Base-by-base conservation (phyloP, 2,329 filamentous ascomycete genomes). In the Gyromitra esculenta region DNA sequence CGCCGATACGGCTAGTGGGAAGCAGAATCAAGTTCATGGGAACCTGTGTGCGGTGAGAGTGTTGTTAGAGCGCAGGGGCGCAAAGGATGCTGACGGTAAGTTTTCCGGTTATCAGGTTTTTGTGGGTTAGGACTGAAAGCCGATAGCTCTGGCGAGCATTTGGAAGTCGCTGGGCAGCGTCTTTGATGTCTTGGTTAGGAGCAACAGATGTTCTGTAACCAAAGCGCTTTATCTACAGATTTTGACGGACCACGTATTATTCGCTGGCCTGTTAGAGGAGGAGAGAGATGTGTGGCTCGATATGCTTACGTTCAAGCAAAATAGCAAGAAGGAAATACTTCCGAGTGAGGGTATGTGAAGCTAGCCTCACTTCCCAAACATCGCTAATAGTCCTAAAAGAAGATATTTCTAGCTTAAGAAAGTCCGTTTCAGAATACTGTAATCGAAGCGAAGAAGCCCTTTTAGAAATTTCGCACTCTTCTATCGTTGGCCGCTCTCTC, bases 1-100 rank as follows among this genome's bases (percentile, higher is more conserved):
- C 8, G 78, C 77, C 2, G 56, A 79, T 8, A 74, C 74, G 79
- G 82, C 1, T 5, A 81, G 82, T 0, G 78, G 77, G 0, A 81
- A 81, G 6, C 84, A 86, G 56, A 91, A 91, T 77, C 83, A 84
- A 39, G 81, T 89, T 0, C 90, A 92, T 78, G 90, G 90, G 0
- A 83, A 86, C 1, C 84, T 91, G 0, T 80, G 91, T 65, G 86
- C 88, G 0, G 81, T 88, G 7, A 88, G 87, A 71, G 89, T 87
- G 78, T 83, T 90, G 1, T 81, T 91, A 39, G 87, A 89, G 77
- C 48, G 77, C 25, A 86, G 37, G 21, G 82, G 82, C 31, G 83
- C 86, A 87, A 83, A 82, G 18, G 31, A n/a, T 15, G 39, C 37
- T 5, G 62, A 59, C n/a, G 54, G 66, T 69, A 57, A 3, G 66